A percentile compares a stretch with the other conserved stretches of the same genome.
These are phyloP conservation scores for Dothiorella sarmentorum DNA, from an alignment of 2,329 filamentous ascomycete genomes.

Conservation along the genomic window DNA sequence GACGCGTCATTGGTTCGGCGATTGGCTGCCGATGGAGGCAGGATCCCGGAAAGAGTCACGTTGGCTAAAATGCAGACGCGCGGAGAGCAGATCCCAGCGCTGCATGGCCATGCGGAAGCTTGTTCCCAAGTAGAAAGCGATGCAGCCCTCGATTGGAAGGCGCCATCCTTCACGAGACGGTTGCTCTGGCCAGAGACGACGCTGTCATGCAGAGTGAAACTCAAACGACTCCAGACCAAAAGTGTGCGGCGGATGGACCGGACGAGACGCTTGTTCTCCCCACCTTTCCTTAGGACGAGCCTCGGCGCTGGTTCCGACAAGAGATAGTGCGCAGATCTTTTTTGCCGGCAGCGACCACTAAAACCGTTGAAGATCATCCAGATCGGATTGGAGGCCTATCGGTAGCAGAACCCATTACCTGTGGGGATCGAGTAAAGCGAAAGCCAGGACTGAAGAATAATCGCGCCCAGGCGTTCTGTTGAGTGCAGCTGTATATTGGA, in stretches of 20 bases:
- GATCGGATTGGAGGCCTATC: slow-evolving; percentile 2
- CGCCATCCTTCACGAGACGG: background rate
- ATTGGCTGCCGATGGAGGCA: background rate
- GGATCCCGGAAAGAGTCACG: background rate
- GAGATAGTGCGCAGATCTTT: background rate
- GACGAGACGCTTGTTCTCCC: background rate
- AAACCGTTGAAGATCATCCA: background rate
- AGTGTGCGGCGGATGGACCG: background rate
- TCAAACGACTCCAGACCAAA: background rate
- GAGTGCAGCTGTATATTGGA: slow-evolving; percentile 8
- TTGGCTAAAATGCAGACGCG: background rate
- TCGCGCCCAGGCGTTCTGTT: background rate
- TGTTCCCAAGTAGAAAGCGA: background rate
- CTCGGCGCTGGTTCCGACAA: slow-evolving; percentile 3
- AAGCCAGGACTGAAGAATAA: background rate
- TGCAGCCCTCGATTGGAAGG: background rate
- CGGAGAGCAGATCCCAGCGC: background rate
- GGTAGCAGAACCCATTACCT: background rate
- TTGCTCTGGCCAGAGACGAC: background rate
- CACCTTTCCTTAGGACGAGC: background rate
- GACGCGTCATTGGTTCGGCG: background rate
- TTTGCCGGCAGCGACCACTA: background rate
- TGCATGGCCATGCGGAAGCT: background rate
- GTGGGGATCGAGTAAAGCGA: slow-evolving; percentile 1
- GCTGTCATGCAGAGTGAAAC: background rate